phyloP scores from a whole-genome alignment of 2,329 filamentous ascomycete species.

The Chrysosporium queenslandicum region DNA sequence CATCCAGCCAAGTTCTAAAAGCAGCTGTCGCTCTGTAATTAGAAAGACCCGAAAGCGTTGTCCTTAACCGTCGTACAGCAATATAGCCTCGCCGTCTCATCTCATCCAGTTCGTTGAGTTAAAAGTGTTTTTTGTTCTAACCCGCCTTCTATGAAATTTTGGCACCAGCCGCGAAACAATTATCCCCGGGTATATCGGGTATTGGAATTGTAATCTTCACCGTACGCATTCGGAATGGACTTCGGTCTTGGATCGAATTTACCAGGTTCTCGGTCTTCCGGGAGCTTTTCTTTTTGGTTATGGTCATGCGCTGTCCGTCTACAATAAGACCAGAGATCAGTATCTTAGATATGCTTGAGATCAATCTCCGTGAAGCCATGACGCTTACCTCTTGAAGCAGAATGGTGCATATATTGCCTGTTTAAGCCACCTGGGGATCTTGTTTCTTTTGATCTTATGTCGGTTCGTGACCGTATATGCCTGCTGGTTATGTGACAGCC shows the following conservation, averaged over 20 bases:
- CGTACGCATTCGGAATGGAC: neutral
- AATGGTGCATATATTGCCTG: neutral
- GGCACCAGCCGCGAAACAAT: neutral
- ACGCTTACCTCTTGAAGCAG: neutral
- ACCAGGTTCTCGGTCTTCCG: constrained; percentile 4
- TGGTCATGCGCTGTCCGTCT: neutral
- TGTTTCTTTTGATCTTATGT: neutral
- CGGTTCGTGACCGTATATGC: neutral
- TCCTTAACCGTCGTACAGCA: neutral
- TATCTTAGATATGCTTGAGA: neutral
- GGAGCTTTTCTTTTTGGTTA: neutral
- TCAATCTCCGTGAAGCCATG: neutral
- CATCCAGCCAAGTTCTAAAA: neutral
- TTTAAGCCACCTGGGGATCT: neutral
- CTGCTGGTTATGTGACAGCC: neutral
- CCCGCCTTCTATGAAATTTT: neutral
- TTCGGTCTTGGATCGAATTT: constrained; percentile 3
- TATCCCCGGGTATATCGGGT: neutral
- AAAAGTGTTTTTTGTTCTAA: neutral
- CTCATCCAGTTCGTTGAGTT: too few species aligned
- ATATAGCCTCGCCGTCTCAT: neutral
- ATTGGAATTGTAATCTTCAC: neutral
- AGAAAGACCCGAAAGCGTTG: too few species aligned
- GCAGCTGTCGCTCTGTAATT: neutral
- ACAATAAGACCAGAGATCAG: neutral